Evolutionary conservation across 2,329 filamentous ascomycete species (phyloP), one percentile per base, ranked within the genome.

Genomic region (Epichloe glyceriae): DNA sequence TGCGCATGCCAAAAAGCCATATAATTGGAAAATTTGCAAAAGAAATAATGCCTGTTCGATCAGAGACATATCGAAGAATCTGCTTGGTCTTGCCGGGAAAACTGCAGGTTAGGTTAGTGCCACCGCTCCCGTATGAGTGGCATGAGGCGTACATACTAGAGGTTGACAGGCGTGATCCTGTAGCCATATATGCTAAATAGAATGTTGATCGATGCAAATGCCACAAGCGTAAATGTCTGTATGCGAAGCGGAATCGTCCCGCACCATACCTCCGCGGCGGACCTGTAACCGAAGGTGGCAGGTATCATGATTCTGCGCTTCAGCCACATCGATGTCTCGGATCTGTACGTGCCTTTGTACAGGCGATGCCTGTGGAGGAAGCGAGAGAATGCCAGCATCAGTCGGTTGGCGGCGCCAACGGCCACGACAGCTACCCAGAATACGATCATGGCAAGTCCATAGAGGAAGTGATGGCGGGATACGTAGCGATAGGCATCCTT

Each of bases 1-100:
- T 87, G 10, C 83, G 71, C 60, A 79, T 78, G 0, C 76, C 78
- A 55, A 86, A 86, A 0, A 86, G 62, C 80, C 81, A 85, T 0
- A 85, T 66, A 2, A 83, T 58, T 0, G 80, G 79, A 6, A 86
- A 72, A 54, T 83, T 83, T 4, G 76, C 78, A 56, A 82, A 78
- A 0, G 79, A 76, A 22, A 86, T 71, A 34, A 82, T 75, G 0
- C 82, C 82, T 0, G 80, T 82, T 10, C 83, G 73, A 53, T 85
- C 80, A 0, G 79, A 76, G 0, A 80, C 68, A 50, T 81, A 83
- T 1, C 80, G 76, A 40, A 70, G 66, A 0, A 65, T 44, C 51
- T 74, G 71, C 5, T 59, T 62, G 2, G 59, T 59, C 0, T 57
- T 50, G 0, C 58, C 54, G 0, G 64, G 61, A 47, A 66, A 73